Percentiles rank a stretch among this genome's conserved stretches.
Evolutionary conservation across 2,329 filamentous ascomycete genomes (phyloP).

Genomic region (Cordyceps fumosorosea): DNA sequence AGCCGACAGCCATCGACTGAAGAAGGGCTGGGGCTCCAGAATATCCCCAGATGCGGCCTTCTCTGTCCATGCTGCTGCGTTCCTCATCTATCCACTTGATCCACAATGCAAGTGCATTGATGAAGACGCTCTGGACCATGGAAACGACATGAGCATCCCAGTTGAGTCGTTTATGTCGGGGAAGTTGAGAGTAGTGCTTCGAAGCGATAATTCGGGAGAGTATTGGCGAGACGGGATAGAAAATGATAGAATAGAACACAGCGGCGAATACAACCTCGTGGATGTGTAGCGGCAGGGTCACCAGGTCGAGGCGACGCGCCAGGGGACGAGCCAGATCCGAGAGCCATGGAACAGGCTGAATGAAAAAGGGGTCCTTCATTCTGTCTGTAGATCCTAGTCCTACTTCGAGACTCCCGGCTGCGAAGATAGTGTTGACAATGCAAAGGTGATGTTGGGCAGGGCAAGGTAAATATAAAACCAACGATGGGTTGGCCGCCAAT

Average conservation of each 20-base stretch:
- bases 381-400: constrained; percentile 15
- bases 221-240: constrained; percentile 58
- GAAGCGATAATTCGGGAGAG: constrained; percentile 59
- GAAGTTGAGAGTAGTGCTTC: constrained; percentile 56
- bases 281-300: constrained; percentile 66
- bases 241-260: constrained; percentile 61
- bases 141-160: constrained; percentile 85
- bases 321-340: constrained; percentile 53
- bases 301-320: constrained; percentile 54
- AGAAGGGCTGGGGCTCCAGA: constrained; percentile 65
- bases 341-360: constrained; percentile 53
- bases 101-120: constrained; percentile 68
- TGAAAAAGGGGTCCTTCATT: constrained; percentile 70
- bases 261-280: constrained; percentile 68
- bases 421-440: neutral
- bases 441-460: neutral
- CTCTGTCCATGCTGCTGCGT: constrained; percentile 57
- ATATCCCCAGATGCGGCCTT: constrained; percentile 71
- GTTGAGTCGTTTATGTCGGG: constrained; percentile 59
- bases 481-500: neutral
- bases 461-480: neutral
- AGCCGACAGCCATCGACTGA: constrained; percentile 70
- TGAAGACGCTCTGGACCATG: constrained; percentile 67
- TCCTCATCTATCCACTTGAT: constrained; percentile 64
- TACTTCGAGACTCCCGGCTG: neutral